These are phyloP conservation scores for Eimeria sp. DNA, from an alignment of 169 alveolate genomes.

Conservation along the genomic window DNA sequence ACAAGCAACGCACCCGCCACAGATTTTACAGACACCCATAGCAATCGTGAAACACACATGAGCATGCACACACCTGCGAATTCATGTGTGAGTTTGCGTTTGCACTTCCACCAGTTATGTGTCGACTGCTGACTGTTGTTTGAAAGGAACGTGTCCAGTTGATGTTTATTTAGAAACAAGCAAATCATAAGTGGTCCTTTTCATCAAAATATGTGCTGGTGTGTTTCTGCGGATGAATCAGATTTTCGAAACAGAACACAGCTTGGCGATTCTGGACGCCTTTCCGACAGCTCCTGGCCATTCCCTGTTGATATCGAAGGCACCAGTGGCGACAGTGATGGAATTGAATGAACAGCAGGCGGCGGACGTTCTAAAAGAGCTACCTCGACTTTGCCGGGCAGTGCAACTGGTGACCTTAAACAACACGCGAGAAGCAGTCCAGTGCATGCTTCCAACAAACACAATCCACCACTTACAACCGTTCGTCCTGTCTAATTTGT, in stretches of 20 bases:
- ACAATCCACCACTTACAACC: not conserved
- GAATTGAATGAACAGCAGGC: constrained; percentile 76
- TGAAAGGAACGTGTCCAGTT: not conserved
- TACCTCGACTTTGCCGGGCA: constrained; percentile 82
- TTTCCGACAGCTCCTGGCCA: constrained; percentile 82
- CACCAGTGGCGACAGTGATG: constrained; percentile 49
- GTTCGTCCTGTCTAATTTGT: not conserved
- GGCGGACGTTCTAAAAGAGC: constrained; percentile 74
- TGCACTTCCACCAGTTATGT: not conserved
- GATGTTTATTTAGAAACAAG: not conserved
- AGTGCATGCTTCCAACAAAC: no score
- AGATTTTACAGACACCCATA: not conserved
- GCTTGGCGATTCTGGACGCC: constrained; percentile 82
- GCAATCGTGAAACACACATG: not conserved
- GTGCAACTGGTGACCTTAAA: constrained; percentile 72
- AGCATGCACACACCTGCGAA: not conserved
- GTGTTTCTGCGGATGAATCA: not conserved
- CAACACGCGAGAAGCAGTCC: not conserved
- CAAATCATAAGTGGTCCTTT: not conserved
- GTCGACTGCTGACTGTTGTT: not conserved
- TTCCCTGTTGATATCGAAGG: constrained; percentile 80
- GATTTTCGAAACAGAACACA: constrained; percentile 79
- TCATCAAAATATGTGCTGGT: not conserved
- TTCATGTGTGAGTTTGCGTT: not conserved
- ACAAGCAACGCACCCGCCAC: not conserved